Base-by-base conservation (phyloP, 2,329 filamentous ascomycete genomes). In the Cadophora sp. region DNA sequence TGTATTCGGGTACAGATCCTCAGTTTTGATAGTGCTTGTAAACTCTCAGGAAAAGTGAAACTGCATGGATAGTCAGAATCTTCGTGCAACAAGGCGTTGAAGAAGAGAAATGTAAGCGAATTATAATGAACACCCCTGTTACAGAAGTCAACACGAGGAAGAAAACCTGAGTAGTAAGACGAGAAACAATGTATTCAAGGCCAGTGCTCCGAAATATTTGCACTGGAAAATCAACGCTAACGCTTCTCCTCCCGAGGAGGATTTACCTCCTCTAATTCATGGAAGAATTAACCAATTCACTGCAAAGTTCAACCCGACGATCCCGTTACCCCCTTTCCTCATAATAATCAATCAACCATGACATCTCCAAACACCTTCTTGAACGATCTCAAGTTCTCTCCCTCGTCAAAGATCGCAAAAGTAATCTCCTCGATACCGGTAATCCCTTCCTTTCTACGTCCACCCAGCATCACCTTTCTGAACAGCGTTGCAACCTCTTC, bases 401-500 rank as follows among this genome's bases (percentile, higher is more conserved):
- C 83, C 80, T 59, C 74, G 68, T 85, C 83, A 65, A 79, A 81
- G 59, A 92, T 85, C 0, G 89, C 90, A 81, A 92, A 92, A 69
- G 86, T 82, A 20, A 92, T 78, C 63, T 84, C 83, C 72, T 78
- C 76, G 48, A 73, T 84, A 79, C 85, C 88, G 91, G 47, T 59
- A 16, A 70, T 87, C 86, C 47, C 77, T 72, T 70, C 91, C 91
- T 78, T 92, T 89, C 0, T 68, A 45, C 74, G 92, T 88, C 36
- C 74, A 66, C 64, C 92, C 78, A 41, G 91, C n/a, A 75, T 66
- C 16, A 68, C 87, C 72, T 88, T 84, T 33, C 80, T 75, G 83
- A 89, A 93, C 71, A 88, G 89, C 41, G 79, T 67, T 1, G 86
- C 89, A n/a, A 92, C 85, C 68, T 88, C 87, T 39, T 80, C 77